phyloP scores from a whole-genome alignment of 2,329 filamentous ascomycete species.

The Aureobasidium sp. region DNA sequence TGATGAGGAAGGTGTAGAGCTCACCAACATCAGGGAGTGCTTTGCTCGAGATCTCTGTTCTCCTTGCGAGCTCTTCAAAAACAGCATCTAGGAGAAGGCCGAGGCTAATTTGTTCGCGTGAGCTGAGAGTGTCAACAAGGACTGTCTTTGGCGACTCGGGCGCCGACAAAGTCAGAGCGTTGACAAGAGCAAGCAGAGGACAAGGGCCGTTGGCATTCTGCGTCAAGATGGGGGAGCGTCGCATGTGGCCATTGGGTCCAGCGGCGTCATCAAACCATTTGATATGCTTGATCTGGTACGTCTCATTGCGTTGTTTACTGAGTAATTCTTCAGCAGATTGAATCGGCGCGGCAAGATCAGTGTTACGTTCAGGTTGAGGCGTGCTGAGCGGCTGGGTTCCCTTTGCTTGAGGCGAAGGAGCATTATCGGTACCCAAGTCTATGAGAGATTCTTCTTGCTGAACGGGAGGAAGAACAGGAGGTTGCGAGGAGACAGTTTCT shows the following conservation, averaged over 20 bases:
- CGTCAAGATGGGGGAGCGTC: slow-evolving; percentile 77
- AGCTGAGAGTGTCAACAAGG: slow-evolving; percentile 66
- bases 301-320: slow-evolving; percentile 53
- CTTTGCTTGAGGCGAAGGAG: slow-evolving; percentile 22
- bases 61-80: slow-evolving; percentile 81
- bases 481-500: slow-evolving; percentile 15
- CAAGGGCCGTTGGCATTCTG: slow-evolving; percentile 95
- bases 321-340: slow-evolving; percentile 26
- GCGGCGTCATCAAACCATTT: slow-evolving; percentile 65
- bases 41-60: slow-evolving; percentile 50
- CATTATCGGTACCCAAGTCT: slow-evolving; percentile 23
- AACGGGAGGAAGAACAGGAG: slow-evolving; percentile 25
- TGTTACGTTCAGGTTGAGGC: neutral
- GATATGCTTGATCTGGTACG: slow-evolving; percentile 88
- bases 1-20: slow-evolving; percentile 77
- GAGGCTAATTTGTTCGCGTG: slow-evolving; percentile 80
- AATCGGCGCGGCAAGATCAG: slow-evolving; percentile 13
- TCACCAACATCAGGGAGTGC: slow-evolving; percentile 79
- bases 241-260: slow-evolving; percentile 48
- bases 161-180: slow-evolving; percentile 79
- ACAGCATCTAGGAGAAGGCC: slow-evolving; percentile 79
- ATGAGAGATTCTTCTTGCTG: slow-evolving; percentile 19
- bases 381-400: neutral
- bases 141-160: slow-evolving; percentile 58
- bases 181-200: slow-evolving; percentile 84